These are phyloP conservation scores for Guillardia theta DNA, from an alignment of 78 protist genomes.

Conservation along the genomic window DNA sequence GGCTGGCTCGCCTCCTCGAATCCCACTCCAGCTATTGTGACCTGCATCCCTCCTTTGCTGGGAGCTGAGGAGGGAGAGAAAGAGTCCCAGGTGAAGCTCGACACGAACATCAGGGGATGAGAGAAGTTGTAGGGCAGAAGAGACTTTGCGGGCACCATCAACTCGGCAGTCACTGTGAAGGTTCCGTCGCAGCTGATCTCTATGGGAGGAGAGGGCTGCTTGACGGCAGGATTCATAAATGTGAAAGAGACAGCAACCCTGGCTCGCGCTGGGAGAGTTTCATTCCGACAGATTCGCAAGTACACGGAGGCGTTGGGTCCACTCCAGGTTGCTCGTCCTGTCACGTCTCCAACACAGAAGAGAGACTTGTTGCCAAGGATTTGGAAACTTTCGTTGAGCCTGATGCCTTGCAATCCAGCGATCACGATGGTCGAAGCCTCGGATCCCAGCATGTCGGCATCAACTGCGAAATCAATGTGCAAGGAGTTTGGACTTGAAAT, in stretches of 20 bases:
- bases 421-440: not conserved
- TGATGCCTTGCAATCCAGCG: not conserved
- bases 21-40: not conserved
- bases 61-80: not conserved
- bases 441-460: not conserved
- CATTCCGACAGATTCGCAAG: not conserved
- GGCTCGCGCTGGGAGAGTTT: not conserved
- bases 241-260: not conserved
- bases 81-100: not conserved
- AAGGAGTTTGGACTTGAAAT: no score
- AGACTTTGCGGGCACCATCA: not conserved
- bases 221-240: not conserved
- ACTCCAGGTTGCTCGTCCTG: not conserved
- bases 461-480: no score
- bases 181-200: not conserved
- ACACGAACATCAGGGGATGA: not conserved
- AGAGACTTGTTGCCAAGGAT: not conserved
- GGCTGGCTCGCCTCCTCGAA: not conserved
- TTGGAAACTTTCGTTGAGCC: no score
- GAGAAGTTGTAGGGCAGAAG: not conserved
- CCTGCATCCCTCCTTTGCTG: not conserved
- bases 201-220: not conserved
- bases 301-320: not conserved
- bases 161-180: not conserved
- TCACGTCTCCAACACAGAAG: not conserved